Base-by-base conservation (phyloP, 805 yeast species). In the Tetrapisispora phaffii region DNA sequence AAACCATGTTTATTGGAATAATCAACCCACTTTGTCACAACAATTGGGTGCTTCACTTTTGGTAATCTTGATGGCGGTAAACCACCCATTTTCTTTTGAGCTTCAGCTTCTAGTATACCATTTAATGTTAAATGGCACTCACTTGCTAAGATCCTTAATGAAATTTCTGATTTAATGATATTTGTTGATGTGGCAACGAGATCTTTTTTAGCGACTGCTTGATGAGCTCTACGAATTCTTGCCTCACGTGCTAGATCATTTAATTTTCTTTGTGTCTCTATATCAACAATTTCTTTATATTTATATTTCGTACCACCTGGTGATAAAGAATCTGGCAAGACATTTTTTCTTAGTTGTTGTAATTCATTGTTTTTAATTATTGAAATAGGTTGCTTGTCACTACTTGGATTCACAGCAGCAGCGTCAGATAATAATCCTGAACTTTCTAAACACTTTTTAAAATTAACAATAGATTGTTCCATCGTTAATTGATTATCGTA, bases 1-100 rank as follows among this genome's bases (percentile, higher is more conserved):
- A 93, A 82, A 0, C 99, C 99, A 65, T 90, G 95, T 62, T 84
- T 87, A 68, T 89, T 88, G 23, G 96, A 85, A 63, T 90, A 94
- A 63, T 93, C 99, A 29, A 94, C 97, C 99, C 99, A 93, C 62
- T 90, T 89, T 49, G 94, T 84, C 37, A 90, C 57, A 48, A 85
- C 76, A 17, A 79, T 75, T 12, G 89, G 94, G 50, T 76, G 74
- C 45, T 62, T 63, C 12, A 59, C 49, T 37, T 58, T 55, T 21
- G 65, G 62, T 48, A 56, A 52, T 44, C 60, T 51, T 36, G 61
- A 53, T 43, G 48, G 60, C 34, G 66, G 65, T 45, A 60, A 47
- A 8, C 63, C 65, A 28, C 64, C 65, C 70, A 69, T 67, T 52
- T 68, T 65, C 33, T 71, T 63, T 49, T 70, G 73, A 28, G 73